Conservation (phyloP, 495 filamentous ascomycete genomes). For the Penicillium daleae region DNA sequence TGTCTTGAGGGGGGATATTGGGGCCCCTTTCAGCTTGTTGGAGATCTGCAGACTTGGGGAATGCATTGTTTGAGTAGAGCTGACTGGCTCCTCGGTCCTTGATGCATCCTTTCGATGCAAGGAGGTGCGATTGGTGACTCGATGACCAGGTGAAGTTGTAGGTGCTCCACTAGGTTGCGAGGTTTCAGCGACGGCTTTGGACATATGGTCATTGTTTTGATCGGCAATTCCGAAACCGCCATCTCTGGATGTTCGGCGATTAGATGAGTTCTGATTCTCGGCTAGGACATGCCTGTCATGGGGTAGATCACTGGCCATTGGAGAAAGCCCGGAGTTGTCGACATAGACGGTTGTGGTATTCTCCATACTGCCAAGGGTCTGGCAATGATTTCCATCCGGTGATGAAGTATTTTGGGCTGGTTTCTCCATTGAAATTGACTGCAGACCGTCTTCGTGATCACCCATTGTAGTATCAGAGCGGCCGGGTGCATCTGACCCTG, state of each 20-base stretch:
- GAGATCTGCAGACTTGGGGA: background rate
- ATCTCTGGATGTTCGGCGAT: constrained; percentile 16
- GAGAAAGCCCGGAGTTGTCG: constrained; percentile 19
- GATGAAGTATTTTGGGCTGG: background rate
- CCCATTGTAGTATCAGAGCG: background rate
- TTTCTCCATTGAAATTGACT: background rate
- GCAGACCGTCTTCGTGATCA: background rate
- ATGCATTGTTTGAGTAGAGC: background rate
- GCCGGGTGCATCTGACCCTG: constrained; percentile 9
- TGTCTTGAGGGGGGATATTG: constrained; percentile 30
- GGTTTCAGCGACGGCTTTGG: background rate
- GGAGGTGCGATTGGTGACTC: background rate
- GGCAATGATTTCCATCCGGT: background rate
- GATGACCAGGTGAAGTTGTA: background rate
- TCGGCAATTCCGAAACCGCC: background rate
- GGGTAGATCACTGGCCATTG: background rate
- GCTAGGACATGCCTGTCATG: constrained; percentile 19
- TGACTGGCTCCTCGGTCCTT: background rate
- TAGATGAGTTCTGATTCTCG: constrained; percentile 36
- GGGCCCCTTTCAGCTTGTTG: background rate
- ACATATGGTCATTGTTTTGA: background rate
- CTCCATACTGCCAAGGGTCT: background rate
- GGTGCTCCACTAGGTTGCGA: background rate
- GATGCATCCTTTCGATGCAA: background rate
- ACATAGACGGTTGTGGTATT: constrained; percentile 27